Conservation (phyloP, 805 yeast genomes). For the Barnettozyma pratensis region DNA sequence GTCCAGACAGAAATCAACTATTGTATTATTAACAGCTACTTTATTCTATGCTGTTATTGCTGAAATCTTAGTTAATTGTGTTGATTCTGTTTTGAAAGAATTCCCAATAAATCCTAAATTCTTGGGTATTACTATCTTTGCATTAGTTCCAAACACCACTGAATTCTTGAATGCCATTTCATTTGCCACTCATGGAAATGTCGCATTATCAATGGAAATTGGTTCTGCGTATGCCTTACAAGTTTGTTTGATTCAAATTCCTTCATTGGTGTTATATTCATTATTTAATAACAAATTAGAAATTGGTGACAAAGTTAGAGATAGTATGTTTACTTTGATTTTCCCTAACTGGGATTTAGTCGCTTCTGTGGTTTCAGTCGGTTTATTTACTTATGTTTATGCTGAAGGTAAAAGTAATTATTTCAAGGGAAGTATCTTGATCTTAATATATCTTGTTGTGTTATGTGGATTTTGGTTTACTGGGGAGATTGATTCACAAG, state of each 20-base stretch:
- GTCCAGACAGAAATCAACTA: slow-evolving; percentile 80
- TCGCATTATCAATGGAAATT: slow-evolving; percentile 94
- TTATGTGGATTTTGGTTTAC: slow-evolving; percentile 75
- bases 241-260: slow-evolving; percentile 90
- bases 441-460: slow-evolving; percentile 71
- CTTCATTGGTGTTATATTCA: slow-evolving; percentile 79
- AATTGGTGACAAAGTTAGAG: slow-evolving; percentile 27
- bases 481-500: slow-evolving; percentile 23
- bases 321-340: slow-evolving; percentile 65
- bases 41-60: slow-evolving; percentile 88
- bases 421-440: slow-evolving; percentile 88
- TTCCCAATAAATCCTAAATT: slow-evolving; percentile 88
- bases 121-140: slow-evolving; percentile 90
- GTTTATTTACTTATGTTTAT: slow-evolving; percentile 85
- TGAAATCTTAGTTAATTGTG: slow-evolving; percentile 87
- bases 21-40: slow-evolving; percentile 80
- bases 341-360: slow-evolving; percentile 96
- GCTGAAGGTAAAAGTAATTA: slow-evolving; percentile 97
- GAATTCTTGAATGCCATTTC: slow-evolving; percentile 96
- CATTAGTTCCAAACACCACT: slow-evolving; percentile 94
- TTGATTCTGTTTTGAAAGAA: slow-evolving; percentile 76
- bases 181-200: slow-evolving; percentile 93
- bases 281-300: slow-evolving; percentile 40
- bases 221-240: slow-evolving; percentile 97
- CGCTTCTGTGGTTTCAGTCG: slow-evolving; percentile 79